Evolutionary conservation across 228 moss, liverwort and hornwort genomes (phyloP).

Genomic region (Sphagnum fallax): DNA sequence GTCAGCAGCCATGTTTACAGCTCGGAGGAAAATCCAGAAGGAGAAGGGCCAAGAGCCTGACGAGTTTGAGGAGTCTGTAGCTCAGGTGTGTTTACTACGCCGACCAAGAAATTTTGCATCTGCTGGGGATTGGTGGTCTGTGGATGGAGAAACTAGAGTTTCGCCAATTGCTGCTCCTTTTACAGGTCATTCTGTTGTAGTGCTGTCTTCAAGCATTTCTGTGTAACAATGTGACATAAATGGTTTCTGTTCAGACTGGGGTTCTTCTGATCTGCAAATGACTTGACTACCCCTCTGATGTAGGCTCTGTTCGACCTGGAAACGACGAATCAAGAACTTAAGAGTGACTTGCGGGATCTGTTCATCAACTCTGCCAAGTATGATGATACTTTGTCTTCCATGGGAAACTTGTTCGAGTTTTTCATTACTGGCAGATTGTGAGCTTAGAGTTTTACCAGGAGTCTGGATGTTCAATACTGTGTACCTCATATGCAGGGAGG

Average conservation of each 20-base stretch:
- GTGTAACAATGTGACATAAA: background rate
- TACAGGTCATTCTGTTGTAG: background rate
- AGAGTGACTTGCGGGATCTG: slow-evolving; percentile 82
- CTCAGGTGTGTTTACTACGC: slow-evolving; percentile 30
- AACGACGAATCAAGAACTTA: slow-evolving; percentile 80
- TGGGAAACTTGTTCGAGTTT: background rate
- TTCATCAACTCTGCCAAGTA: slow-evolving; percentile 86
- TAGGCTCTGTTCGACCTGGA: slow-evolving; percentile 89
- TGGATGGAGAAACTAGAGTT: background rate
- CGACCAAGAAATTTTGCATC: background rate
- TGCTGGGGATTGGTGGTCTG: background rate
- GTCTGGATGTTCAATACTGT: background rate
- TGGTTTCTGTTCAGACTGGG: background rate
- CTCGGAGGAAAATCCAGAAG: slow-evolving; percentile 97
- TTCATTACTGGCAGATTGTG: background rate
- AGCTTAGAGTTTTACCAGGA: background rate
- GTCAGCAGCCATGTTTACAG: slow-evolving; percentile 63
- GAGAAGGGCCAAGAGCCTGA: slow-evolving; percentile 95
- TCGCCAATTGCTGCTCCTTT: background rate
- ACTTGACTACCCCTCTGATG: background rate
- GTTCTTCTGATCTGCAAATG: background rate
- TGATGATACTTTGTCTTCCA: background rate
- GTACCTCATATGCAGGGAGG: slow-evolving; percentile 33
- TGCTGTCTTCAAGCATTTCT: background rate
- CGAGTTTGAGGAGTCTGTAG: slow-evolving; percentile 90